A percentile compares a stretch with the other conserved stretches of the same genome.
phyloP scores from a whole-genome alignment of 345 rosid genomes.

The Bruguiera sexangula region DNA sequence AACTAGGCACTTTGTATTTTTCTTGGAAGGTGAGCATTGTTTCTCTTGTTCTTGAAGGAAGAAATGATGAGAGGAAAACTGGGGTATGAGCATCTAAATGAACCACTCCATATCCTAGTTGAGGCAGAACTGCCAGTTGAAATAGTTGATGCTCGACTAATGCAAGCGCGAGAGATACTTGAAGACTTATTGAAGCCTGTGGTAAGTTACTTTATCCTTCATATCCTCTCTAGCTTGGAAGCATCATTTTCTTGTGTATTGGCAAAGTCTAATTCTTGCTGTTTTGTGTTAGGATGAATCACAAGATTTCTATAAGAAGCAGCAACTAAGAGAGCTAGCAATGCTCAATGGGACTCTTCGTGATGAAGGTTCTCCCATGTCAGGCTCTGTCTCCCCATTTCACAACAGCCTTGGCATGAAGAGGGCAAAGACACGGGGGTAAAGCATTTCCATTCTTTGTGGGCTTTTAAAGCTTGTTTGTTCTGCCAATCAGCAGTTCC shows the following conservation, averaged over 20 bases:
- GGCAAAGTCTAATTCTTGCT: background rate
- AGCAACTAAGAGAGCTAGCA: constrained; percentile 93
- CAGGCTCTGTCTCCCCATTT: constrained; percentile 89
- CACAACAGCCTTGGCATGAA: constrained; percentile 87
- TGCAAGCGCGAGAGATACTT: constrained; percentile 92
- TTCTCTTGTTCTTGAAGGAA: constrained; percentile 51
- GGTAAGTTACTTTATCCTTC: constrained; percentile 37
- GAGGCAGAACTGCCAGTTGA: constrained; percentile 95
- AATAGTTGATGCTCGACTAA: constrained; percentile 78
- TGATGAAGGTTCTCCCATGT: constrained; percentile 92
- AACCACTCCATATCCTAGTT: constrained; percentile 88
- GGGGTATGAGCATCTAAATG: constrained; percentile 93
- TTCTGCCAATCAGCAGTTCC: constrained; percentile 26
- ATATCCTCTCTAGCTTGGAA: background rate
- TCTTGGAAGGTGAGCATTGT: background rate
- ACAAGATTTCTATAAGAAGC: constrained; percentile 93
- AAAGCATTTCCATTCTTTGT: constrained; percentile 11
- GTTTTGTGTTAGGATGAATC: constrained; percentile 66
- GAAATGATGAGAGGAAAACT: constrained; percentile 96
- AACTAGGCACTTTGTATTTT: too few relatives aligned
- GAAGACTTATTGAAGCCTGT: constrained; percentile 89
- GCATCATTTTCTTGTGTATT: background rate
- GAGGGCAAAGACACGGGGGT: constrained; percentile 94
- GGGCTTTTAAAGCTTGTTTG: constrained; percentile 34
- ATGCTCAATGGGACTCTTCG: constrained; percentile 89